Conservation (phyloP, 1,284 basidiomycete species). For the Athelia sp. region DNA sequence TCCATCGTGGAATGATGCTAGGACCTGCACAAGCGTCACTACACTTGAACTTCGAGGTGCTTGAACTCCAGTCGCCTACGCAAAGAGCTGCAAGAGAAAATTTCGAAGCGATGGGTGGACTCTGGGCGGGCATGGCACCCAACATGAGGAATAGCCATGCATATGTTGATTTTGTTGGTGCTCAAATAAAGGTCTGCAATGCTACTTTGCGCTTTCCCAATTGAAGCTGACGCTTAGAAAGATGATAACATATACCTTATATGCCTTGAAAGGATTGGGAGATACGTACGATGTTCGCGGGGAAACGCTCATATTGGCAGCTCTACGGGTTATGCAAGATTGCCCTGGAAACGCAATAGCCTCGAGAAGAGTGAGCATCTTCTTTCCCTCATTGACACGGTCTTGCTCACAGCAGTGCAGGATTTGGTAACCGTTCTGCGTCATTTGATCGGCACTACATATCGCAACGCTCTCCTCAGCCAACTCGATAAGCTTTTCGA, state of each 20-base stretch:
- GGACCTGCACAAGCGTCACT: conserved; percentile 74
- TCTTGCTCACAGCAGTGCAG: conserved; percentile 31
- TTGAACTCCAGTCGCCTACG: conserved; percentile 82
- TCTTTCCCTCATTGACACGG: neutral
- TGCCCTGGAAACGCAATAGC: conserved; percentile 87
- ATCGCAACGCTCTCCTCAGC: conserved; percentile 77
- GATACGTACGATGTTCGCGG: conserved; percentile 78
- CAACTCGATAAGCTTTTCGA: conserved; percentile 91
- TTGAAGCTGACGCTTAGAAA: conserved; percentile 22
- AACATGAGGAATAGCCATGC: conserved; percentile 73
- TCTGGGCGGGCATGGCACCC: conserved; percentile 85
- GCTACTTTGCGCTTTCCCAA: conserved; percentile 4
- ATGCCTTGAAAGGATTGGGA: conserved; percentile 72
- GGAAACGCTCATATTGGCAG: conserved; percentile 78
- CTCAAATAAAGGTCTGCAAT: conserved; percentile 82
- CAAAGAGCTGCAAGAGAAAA: conserved; percentile 83
- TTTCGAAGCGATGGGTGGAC: conserved; percentile 71
- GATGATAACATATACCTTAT: conserved; percentile 93
- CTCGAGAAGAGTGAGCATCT: conserved; percentile 64
- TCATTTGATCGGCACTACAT: conserved; percentile 82
- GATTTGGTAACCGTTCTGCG: conserved; percentile 93
- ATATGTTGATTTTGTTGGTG: conserved; percentile 87
- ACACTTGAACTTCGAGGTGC: conserved; percentile 68
- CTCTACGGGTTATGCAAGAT: conserved; percentile 88
- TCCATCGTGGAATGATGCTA: conserved; percentile 64